phyloP scores from a whole-genome alignment of 140 eudicot species.

The Oenanthe javanica region DNA sequence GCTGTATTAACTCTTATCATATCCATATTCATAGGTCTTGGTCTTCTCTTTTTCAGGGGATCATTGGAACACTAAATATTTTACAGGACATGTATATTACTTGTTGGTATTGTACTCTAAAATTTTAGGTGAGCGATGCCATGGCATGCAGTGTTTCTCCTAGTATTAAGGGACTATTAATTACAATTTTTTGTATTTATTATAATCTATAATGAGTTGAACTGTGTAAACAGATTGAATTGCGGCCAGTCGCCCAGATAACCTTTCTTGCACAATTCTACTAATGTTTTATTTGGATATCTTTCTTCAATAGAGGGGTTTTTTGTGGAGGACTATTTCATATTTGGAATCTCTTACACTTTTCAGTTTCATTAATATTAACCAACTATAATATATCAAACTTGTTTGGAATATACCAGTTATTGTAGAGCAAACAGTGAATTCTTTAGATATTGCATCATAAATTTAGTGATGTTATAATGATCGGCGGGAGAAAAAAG shows the following conservation, averaged over 20 bases:
- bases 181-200: too few relatives aligned
- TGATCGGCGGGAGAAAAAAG: too few relatives aligned
- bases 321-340: too few relatives aligned
- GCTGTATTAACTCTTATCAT: conserved; percentile 42
- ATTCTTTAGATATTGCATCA: too few relatives aligned
- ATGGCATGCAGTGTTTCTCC: neutral
- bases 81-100: neutral
- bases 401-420: too few relatives aligned
- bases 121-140: neutral
- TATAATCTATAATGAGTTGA: neutral
- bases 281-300: neutral
- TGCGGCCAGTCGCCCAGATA: neutral
- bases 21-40: conserved; percentile 37
- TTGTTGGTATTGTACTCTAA: neutral
- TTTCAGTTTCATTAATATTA: too few relatives aligned
- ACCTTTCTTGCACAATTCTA: neutral
- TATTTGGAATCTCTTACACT: too few relatives aligned
- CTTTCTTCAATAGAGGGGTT: too few relatives aligned
- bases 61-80: neutral
- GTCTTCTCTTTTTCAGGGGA: conserved; percentile 28
- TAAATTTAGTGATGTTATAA: too few relatives aligned
- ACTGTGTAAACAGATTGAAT: neutral
- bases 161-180: neutral
- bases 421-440: too few relatives aligned
- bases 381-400: too few relatives aligned